Evolutionary conservation across 106 monocot species (phyloP), one percentile per base, ranked within the genome.

Genomic region (Agapanthus africanus): DNA sequence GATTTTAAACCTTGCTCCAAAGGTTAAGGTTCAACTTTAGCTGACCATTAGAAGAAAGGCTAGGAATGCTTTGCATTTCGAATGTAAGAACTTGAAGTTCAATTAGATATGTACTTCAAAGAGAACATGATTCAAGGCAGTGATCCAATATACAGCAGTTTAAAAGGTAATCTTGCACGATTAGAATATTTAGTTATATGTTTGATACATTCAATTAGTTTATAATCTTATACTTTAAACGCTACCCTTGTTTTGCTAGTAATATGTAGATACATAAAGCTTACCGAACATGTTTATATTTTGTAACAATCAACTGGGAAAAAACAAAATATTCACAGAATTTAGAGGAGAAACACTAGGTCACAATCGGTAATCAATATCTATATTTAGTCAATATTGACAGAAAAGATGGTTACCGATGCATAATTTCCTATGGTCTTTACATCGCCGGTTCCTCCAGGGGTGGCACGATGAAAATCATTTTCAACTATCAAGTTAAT

Each of bases 341-440:
- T n/a, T n/a, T n/a, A n/a, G n/a, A 44, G 10, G 13, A 14, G 10
- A 44, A 44, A 9, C 44, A 14, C 44, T 44, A 2, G 7, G 19
- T 50, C n/a, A 2, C 30, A 52, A 11, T 22, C 5, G 5, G 31
- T 31, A 31, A 56, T 56, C 11, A 56, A 30, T 27, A 4, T 56
- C 1, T 21, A 30, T 30, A 18, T 0, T 8, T 52, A 56, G 31
- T 26, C 54, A 11, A 6, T 18, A 21, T 10, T 21, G 4, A 4
- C 28, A 30, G 5, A 30, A 44, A 21, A 21, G 10, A 13, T 30
- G 3, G 11, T 72, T 81, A 91, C 95, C 63, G 97, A 76, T 61
- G 92, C 86, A 79, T 99, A 99, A 80, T 99, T 99, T 36, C 86
- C 63, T 59, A 99, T 87, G 1, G 92, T 79, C 52, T 99, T 99